phyloP scores from a whole-genome alignment of 768 basidiomycete species.

The Hericium rajendrae region DNA sequence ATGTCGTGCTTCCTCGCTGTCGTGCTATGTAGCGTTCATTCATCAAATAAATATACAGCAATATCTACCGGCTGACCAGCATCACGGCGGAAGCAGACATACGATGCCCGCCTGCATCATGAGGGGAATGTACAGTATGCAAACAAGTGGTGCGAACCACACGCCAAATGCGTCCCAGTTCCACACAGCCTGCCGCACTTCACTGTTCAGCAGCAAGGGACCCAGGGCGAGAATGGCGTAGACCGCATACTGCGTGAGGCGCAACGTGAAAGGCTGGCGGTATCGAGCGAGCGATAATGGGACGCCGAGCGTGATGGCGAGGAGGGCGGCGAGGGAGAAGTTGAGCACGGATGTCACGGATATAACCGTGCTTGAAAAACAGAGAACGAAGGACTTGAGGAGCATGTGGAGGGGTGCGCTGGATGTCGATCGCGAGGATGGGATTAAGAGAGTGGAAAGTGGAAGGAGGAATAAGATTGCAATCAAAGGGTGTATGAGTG shows the following conservation, averaged over 20 bases:
- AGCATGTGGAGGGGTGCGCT: constrained; percentile 35
- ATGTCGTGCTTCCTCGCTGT: neutral
- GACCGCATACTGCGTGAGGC: constrained; percentile 22
- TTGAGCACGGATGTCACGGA: constrained; percentile 84
- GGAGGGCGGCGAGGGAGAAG: constrained; percentile 75
- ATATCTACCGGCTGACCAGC: neutral
- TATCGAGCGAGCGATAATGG: constrained; percentile 46
- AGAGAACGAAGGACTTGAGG: constrained; percentile 68
- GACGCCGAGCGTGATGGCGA: constrained; percentile 55
- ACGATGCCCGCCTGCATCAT: constrained; percentile 62
- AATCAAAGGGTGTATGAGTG: neutral
- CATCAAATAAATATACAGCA: neutral
- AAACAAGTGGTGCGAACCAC: constrained; percentile 80
- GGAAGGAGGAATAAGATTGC: constrained; percentile 24
- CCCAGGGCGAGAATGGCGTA: constrained; percentile 46
- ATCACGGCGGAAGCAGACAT: constrained; percentile 21
- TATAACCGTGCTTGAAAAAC: constrained; percentile 78
- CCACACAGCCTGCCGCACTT: constrained; percentile 47
- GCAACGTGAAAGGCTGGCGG: constrained; percentile 16
- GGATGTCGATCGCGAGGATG: constrained; percentile 9
- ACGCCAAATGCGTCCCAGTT: constrained; percentile 73
- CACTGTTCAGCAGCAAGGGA: constrained; percentile 43
- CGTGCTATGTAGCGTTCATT: neutral
- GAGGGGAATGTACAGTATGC: constrained; percentile 69
- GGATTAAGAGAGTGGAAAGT: constrained; percentile 21